phyloP scores from a whole-genome alignment of 148 eudicot genomes.

The Nepenthes gracilis region DNA sequence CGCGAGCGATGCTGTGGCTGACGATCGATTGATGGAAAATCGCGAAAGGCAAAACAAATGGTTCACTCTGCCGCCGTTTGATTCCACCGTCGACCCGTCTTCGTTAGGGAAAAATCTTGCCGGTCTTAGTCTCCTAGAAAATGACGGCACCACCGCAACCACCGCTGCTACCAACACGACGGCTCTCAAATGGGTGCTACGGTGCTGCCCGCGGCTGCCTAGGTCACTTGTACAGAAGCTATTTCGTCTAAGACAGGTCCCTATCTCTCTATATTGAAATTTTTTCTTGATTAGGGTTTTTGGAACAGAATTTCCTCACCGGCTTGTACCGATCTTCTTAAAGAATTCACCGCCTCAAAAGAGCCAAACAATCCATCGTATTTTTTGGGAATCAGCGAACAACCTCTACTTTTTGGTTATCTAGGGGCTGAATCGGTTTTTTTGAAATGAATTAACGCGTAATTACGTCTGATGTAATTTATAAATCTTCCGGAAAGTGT shows the following conservation, averaged over 20 bases:
- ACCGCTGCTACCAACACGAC: conserved; percentile 19
- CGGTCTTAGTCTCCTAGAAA: conserved; percentile 11
- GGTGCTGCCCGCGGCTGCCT: conserved; percentile 78
- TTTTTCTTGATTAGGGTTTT: neutral
- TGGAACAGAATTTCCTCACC: too few relatives aligned
- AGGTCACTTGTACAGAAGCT: conserved; percentile 86
- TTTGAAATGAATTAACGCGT: too few relatives aligned
- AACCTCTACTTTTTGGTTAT: too few relatives aligned
- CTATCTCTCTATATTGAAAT: neutral
- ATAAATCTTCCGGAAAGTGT: too few relatives aligned
- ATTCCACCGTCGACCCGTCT: conserved; percentile 31
- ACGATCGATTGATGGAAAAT: neutral
- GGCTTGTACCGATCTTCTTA: too few relatives aligned
- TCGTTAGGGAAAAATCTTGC: conserved; percentile 43
- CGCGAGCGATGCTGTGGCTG: neutral
- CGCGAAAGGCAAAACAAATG: conserved; percentile 29
- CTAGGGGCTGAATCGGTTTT: too few relatives aligned
- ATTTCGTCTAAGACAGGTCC: conserved; percentile 86
- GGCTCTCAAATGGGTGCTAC: conserved; percentile 81
- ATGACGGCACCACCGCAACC: neutral
- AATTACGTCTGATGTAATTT: too few relatives aligned
- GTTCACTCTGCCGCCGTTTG: conserved; percentile 63
- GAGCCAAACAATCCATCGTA: too few relatives aligned
- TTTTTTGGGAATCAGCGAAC: too few relatives aligned
- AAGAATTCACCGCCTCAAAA: too few relatives aligned